Evolutionary conservation across 352 stramenopile species (phyloP).

Genomic region (Halophytophthora polymorphica): DNA sequence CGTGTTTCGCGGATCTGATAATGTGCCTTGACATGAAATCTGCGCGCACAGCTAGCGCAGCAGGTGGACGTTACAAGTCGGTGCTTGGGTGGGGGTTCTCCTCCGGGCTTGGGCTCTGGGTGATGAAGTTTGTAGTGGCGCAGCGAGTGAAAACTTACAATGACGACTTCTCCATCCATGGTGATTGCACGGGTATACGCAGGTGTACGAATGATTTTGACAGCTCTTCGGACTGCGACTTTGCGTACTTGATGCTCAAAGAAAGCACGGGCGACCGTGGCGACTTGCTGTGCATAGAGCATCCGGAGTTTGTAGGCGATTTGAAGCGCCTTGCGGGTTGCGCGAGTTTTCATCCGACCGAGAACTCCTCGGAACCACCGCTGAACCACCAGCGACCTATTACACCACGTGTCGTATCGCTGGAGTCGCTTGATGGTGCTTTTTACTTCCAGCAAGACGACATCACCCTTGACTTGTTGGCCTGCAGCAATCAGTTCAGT

Average conservation of each 20-base stretch:
- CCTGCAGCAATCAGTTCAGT: slow-evolving; percentile 50
- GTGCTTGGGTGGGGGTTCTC: neutral
- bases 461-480: slow-evolving; percentile 55
- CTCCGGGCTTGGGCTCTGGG: neutral
- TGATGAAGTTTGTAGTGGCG: slow-evolving; percentile 15
- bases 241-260: slow-evolving; percentile 27
- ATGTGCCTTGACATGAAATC: slow-evolving; percentile 33
- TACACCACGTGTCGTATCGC: slow-evolving; percentile 69
- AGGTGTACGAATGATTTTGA: slow-evolving; percentile 31
- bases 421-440: slow-evolving; percentile 49
- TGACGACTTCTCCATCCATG: slow-evolving; percentile 54
- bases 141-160: slow-evolving; percentile 60
- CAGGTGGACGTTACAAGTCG: slow-evolving; percentile 16
- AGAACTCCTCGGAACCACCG: slow-evolving; percentile 56
- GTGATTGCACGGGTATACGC: slow-evolving; percentile 41
- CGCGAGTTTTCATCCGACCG: slow-evolving; percentile 26
- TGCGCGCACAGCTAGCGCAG: slow-evolving; percentile 50
- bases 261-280: slow-evolving; percentile 22
- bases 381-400: slow-evolving; percentile 39
- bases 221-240: slow-evolving; percentile 27
- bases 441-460: slow-evolving; percentile 70
- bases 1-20: slow-evolving; percentile 20
- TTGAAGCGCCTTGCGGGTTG: slow-evolving; percentile 27
- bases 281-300: slow-evolving; percentile 29
- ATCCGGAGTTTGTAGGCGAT: slow-evolving; percentile 26